Conservation (phyloP, 2,329 filamentous ascomycete genomes). For the Verticillium dahliae region DNA sequence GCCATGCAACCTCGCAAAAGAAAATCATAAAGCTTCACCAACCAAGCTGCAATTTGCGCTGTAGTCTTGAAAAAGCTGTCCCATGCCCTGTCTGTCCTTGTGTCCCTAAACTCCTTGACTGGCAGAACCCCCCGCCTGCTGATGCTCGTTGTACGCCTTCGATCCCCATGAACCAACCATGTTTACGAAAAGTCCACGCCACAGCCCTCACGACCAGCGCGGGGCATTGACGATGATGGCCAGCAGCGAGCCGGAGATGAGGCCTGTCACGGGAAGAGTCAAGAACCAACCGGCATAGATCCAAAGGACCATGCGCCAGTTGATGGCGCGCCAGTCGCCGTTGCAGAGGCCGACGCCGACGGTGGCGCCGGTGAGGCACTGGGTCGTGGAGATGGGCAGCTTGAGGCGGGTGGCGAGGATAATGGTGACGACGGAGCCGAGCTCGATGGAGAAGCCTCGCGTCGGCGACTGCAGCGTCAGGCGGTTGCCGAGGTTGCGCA, state of each 20-base stretch:
- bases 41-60: no score
- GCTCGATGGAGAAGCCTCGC: constrained; percentile 54
- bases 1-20: no score
- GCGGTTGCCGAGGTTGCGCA: constrained; percentile 55
- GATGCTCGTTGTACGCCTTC: no score
- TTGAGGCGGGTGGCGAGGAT: constrained; percentile 5
- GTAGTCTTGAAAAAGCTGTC: no score
- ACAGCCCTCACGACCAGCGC: constrained; percentile 19
- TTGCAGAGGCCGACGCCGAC: constrained; percentile 51
- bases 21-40: no score
- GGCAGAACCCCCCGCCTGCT: no score
- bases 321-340: constrained; percentile 45
- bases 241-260: constrained; percentile 48
- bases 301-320: constrained; percentile 49
- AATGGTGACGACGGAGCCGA: constrained; percentile 17
- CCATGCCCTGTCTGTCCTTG: no score
- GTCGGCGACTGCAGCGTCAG: constrained; percentile 57
- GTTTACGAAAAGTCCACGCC: no score
- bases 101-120: no score
- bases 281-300: constrained; percentile 11
- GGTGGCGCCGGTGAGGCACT: constrained; percentile 51
- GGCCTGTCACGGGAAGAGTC: constrained; percentile 29
- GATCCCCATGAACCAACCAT: no score
- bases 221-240: constrained; percentile 53
- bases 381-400: constrained; percentile 35